Percentiles rank a stretch among this genome's conserved stretches.
Conservation (phyloP, 2,329 filamentous ascomycete genomes). For the Ascocoryne sarcoides region DNA sequence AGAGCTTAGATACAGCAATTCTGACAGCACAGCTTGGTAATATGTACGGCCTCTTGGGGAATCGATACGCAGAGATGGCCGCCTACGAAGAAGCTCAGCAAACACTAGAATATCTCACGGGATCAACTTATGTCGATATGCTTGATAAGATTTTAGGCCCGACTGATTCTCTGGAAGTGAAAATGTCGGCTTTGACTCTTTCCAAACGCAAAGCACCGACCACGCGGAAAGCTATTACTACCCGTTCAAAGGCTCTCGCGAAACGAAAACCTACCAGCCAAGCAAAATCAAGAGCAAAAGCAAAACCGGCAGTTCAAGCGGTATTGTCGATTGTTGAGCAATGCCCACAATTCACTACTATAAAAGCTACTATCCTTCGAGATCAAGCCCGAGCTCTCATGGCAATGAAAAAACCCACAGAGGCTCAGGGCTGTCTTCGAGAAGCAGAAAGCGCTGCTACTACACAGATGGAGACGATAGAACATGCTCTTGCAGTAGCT, state of each 20-base stretch:
- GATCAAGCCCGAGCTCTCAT: constrained; percentile 42
- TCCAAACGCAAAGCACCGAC: constrained; percentile 25
- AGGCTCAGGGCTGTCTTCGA: constrained; percentile 47
- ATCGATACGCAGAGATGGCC: constrained; percentile 38
- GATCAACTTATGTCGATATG: constrained; percentile 29
- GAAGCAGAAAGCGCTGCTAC: constrained; percentile 38
- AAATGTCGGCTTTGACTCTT: constrained; percentile 23
- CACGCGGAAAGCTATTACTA: constrained; percentile 15
- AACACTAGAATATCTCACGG: constrained; percentile 34
- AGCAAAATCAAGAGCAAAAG: background rate
- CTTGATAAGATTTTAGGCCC: constrained; percentile 15
- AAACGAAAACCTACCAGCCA: constrained; percentile 25
- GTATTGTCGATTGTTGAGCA: constrained; percentile 22
- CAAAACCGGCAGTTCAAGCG: constrained; percentile 18
- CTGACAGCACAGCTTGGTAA: constrained; percentile 48
- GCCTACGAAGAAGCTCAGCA: constrained; percentile 40
- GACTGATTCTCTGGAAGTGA: constrained; percentile 13
- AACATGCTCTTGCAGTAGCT: constrained; percentile 54
- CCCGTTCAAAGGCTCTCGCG: constrained; percentile 20
- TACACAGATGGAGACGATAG: constrained; percentile 33
- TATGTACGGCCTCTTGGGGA: constrained; percentile 39
- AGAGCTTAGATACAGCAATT: constrained; percentile 37
- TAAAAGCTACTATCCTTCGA: constrained; percentile 40
- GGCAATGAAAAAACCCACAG: constrained; percentile 41
- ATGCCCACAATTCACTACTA: constrained; percentile 30